Conservation (phyloP, 805 yeast genomes). For the Myxozyma neglecta region DNA sequence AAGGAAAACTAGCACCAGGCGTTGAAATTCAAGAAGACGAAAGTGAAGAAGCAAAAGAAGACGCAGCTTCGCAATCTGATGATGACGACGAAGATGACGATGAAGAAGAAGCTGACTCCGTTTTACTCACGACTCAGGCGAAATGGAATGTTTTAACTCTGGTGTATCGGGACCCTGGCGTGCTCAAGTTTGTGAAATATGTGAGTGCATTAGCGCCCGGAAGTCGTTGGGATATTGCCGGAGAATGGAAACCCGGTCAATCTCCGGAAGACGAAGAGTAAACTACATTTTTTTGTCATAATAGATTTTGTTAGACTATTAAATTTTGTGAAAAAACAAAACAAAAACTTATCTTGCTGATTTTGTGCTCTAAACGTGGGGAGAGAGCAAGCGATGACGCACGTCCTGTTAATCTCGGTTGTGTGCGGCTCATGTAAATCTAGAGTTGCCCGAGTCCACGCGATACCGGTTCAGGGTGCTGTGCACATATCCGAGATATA, state of each 20-base stretch:
- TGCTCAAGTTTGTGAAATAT: constrained; percentile 89
- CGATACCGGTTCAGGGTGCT: neutral
- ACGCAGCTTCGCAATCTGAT: constrained; percentile 44
- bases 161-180: constrained; percentile 78
- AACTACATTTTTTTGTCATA: neutral
- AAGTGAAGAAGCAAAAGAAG: constrained; percentile 42
- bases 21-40: constrained; percentile 43
- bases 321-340: neutral
- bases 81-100: constrained; percentile 65
- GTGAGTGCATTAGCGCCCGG: constrained; percentile 86
- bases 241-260: constrained; percentile 56
- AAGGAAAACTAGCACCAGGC: constrained; percentile 2
- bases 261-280: neutral
- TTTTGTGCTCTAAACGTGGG: neutral
- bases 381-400: neutral
- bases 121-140: constrained; percentile 76
- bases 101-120: constrained; percentile 69
- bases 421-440: neutral
- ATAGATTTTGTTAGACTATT: neutral
- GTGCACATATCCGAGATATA: no score
- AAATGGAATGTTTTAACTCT: constrained; percentile 76
- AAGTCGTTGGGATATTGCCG: constrained; percentile 85
- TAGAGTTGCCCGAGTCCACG: neutral
- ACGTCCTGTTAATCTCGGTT: neutral
- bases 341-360: neutral